phyloP scores from a whole-genome alignment of 768 basidiomycete genomes.

The Grammothele lineata region DNA sequence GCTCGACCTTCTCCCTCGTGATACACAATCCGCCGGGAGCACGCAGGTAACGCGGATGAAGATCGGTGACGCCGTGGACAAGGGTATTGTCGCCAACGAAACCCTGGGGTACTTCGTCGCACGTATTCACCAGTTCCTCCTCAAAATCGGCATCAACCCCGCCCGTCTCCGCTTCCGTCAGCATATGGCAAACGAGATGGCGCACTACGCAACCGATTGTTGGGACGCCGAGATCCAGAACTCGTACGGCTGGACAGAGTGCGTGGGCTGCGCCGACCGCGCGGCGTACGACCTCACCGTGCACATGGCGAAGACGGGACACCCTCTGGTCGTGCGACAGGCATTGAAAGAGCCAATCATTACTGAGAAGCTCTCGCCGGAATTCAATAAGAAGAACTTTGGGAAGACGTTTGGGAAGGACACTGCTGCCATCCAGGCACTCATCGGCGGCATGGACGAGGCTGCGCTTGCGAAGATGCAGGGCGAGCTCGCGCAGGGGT shows the following conservation, averaged over 20 bases:
- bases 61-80: slow-evolving; percentile 85
- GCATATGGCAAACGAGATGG: slow-evolving; percentile 99
- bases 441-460: slow-evolving; percentile 65
- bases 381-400: slow-evolving; percentile 83
- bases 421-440: slow-evolving; percentile 58
- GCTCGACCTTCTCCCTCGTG: slow-evolving; percentile 74
- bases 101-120: slow-evolving; percentile 97
- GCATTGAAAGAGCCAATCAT: slow-evolving; percentile 82
- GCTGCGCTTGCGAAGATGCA: slow-evolving; percentile 60
- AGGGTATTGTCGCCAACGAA: slow-evolving; percentile 90
- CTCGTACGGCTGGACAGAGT: slow-evolving; percentile 93
- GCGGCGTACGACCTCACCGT: slow-evolving; percentile 95
- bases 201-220: slow-evolving; percentile 97
- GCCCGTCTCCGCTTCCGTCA: slow-evolving; percentile 87
- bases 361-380: slow-evolving; percentile 71
- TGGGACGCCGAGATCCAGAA: slow-evolving; percentile 99
- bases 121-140: slow-evolving; percentile 84
- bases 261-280: slow-evolving; percentile 97
- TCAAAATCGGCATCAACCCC: slow-evolving; percentile 88
- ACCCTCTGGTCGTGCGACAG: slow-evolving; percentile 81
- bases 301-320: slow-evolving; percentile 80
- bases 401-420: slow-evolving; percentile 90
- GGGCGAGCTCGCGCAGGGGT: slow-evolving; percentile 74
- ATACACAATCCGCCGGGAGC: slow-evolving; percentile 75
- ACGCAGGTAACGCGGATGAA: slow-evolving; percentile 61